Evolutionary conservation across 1,139 yeast genomes (phyloP).

Genomic region (Blastobotrys serpentis): DNA sequence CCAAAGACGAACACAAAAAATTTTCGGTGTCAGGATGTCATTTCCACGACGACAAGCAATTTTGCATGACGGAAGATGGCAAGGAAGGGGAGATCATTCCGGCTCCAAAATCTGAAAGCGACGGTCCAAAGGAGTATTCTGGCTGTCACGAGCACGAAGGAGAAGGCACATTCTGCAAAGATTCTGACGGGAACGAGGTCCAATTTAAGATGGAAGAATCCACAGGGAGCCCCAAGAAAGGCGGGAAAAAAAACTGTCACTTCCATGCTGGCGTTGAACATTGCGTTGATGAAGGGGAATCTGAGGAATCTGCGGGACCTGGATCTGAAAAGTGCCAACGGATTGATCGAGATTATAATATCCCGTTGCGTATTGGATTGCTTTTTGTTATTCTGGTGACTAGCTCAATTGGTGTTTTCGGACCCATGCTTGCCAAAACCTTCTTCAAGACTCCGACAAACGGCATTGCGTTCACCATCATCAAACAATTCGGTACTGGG

Average conservation of each 20-base stretch:
- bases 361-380: constrained; percentile 37
- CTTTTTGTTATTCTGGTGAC: constrained; percentile 40
- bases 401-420: constrained; percentile 38
- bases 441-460: constrained; percentile 33
- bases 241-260: constrained; percentile 38
- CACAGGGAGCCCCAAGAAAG: constrained; percentile 6
- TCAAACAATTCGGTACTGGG: constrained; percentile 71
- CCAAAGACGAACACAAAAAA: constrained; percentile 22
- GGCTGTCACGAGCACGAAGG: constrained; percentile 40
- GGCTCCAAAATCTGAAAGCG: constrained; percentile 9
- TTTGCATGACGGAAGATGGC: constrained; percentile 30
- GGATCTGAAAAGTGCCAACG: constrained; percentile 16
- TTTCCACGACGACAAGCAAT: constrained; percentile 39
- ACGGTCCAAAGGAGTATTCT: constrained; percentile 34
- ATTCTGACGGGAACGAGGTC: constrained; percentile 30
- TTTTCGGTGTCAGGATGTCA: constrained; percentile 36
- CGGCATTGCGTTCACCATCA: constrained; percentile 26
- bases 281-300: constrained; percentile 32
- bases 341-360: constrained; percentile 35
- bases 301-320: constrained; percentile 15
- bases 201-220: constrained; percentile 30
- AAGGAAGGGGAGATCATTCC: constrained; percentile 35
- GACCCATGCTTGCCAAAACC: constrained; percentile 32
- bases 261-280: constrained; percentile 47
- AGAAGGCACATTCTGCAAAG: constrained; percentile 35